Evolutionary conservation across 1,139 yeast genomes (phyloP).

Genomic region (Yamadazyma triangularis): DNA sequence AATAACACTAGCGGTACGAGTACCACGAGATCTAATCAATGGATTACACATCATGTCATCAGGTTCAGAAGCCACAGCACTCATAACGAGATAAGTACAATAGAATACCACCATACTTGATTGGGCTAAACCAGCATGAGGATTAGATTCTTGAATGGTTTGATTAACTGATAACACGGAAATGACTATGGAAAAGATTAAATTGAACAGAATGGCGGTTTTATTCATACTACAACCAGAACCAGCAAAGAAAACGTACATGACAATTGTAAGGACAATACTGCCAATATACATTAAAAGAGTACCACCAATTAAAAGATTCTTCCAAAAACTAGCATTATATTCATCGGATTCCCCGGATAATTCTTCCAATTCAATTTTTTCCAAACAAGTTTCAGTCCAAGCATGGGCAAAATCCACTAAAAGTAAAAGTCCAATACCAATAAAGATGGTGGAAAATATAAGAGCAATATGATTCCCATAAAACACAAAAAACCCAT

Average conservation of each 20-base stretch:
- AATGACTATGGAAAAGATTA: conserved; percentile 58
- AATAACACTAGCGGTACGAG: conserved; percentile 83
- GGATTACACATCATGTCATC: conserved; percentile 93
- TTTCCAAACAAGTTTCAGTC: conserved; percentile 94
- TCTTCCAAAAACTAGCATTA: conserved; percentile 66
- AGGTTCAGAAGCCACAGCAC: conserved; percentile 96
- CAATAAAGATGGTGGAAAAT: conserved; percentile 78
- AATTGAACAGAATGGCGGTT: conserved; percentile 75
- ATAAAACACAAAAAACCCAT: conserved; percentile 80
- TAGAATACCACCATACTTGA: conserved; percentile 93
- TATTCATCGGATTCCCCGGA: conserved; percentile 48
- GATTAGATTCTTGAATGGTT: conserved; percentile 83
- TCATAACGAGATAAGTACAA: conserved; percentile 85
- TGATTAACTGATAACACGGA: conserved; percentile 77
- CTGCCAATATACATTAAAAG: conserved; percentile 76
- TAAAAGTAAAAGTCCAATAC: conserved; percentile 82
- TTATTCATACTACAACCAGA: conserved; percentile 89
- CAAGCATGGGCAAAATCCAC: conserved; percentile 98
- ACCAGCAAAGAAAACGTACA: conserved; percentile 82
- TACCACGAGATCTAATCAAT: conserved; percentile 79
- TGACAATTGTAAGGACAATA: conserved; percentile 64
- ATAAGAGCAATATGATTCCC: conserved; percentile 87
- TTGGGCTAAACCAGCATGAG: conserved; percentile 95
- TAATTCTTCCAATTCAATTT: conserved; percentile 83
- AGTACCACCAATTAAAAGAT: conserved; percentile 81